Evolutionary conservation across 768 basidiomycete genomes (phyloP).

Genomic region (Pleurotus tuber-regium): DNA sequence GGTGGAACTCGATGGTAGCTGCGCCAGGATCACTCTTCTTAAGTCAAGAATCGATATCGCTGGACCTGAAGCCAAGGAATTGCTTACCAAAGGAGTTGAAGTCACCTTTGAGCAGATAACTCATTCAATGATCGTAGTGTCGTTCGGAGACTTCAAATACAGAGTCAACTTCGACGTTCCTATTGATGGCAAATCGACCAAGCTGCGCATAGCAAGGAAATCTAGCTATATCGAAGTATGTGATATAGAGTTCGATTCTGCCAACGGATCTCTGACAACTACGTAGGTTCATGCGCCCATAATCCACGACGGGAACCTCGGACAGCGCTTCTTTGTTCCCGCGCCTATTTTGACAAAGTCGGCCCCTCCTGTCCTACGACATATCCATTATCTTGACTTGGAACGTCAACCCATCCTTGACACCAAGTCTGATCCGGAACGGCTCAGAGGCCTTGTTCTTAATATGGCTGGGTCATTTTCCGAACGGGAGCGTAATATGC

Average conservation of each 20-base stretch:
- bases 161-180: conserved; percentile 25
- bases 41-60: conserved; percentile 21
- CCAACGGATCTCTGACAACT: no score
- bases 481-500: conserved; percentile 14
- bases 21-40: conserved; percentile 14
- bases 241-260: conserved; percentile 19
- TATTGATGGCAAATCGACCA: conserved; percentile 32
- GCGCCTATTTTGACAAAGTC: conserved; percentile 1
- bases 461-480: conserved; percentile 14
- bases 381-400: conserved; percentile 33
- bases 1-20: conserved; percentile 9
- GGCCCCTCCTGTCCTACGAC: conserved; percentile 20
- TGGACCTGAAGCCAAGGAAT: conserved; percentile 15
- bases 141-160: neutral
- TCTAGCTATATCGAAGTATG: conserved; percentile 49
- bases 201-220: conserved; percentile 49
- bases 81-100: conserved; percentile 19
- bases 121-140: conserved; percentile 9
- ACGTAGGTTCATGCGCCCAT: conserved; percentile 17
- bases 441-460: conserved; percentile 16
- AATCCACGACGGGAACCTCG: conserved; percentile 11
- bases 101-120: conserved; percentile 25
- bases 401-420: conserved; percentile 21
- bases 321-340: conserved; percentile 22
- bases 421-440: conserved; percentile 8